Conservation (phyloP, 257 asterid genomes). For the Rubia yunnanensis region DNA sequence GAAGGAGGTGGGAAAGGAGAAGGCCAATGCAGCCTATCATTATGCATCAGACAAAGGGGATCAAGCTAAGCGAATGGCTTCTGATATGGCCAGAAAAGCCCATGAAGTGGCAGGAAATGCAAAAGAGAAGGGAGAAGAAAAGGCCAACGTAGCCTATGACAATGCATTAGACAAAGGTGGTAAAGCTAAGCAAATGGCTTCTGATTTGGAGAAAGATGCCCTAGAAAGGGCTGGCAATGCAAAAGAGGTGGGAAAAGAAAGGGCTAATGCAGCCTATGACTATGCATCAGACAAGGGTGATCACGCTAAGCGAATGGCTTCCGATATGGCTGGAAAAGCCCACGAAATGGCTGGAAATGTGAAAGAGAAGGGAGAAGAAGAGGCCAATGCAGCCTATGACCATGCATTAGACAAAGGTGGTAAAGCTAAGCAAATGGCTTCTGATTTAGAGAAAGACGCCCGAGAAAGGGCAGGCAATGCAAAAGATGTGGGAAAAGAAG, state of each 20-base stretch:
- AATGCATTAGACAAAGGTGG: slow-evolving; percentile 17
- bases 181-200: slow-evolving; percentile 16
- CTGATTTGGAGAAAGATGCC: too few species aligned
- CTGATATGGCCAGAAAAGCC: slow-evolving; percentile 9
- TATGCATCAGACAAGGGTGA: slow-evolving; percentile 20
- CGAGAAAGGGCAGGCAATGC: too few species aligned
- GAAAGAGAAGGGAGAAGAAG: slow-evolving; percentile 26
- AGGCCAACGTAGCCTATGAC: neutral
- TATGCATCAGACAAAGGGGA: slow-evolving; percentile 26
- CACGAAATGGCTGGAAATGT: slow-evolving; percentile 17
- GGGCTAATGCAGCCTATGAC: slow-evolving; percentile 17
- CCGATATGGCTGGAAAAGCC: slow-evolving; percentile 19
- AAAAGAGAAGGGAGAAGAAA: slow-evolving; percentile 12
- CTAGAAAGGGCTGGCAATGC: too few species aligned
- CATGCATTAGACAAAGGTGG: slow-evolving; percentile 20
- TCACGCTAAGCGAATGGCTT: slow-evolving; percentile 9
- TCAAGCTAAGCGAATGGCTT: slow-evolving; percentile 21
- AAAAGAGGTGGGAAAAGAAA: slow-evolving; percentile 2
- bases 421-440: slow-evolving; percentile 16
- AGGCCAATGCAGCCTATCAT: slow-evolving; percentile 17
- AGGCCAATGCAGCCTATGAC: too few species aligned
- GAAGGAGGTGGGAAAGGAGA: slow-evolving; percentile 20
- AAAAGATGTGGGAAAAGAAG: slow-evolving; percentile 1
- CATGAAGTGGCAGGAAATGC: slow-evolving; percentile 12
- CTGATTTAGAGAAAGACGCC: too few species aligned